A percentile compares a stretch with the other conserved stretches of the same genome.
Conservation (phyloP, 371 early-diverging fungal species). For the Syncephalastrum sp. region DNA sequence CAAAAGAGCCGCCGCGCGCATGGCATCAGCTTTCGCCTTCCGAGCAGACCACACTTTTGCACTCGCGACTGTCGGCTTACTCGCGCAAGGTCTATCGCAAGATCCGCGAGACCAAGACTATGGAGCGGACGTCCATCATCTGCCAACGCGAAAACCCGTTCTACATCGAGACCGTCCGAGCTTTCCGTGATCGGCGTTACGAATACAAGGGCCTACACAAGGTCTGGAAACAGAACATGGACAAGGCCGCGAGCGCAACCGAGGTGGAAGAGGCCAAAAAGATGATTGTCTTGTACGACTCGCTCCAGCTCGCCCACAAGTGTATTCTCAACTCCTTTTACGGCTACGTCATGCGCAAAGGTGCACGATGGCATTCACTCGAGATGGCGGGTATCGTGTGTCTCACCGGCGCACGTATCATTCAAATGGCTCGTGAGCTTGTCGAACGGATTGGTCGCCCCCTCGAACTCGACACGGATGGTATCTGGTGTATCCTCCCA, state of each 20-base stretch:
- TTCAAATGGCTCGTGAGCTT: conserved; percentile 93
- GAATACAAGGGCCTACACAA: conserved; percentile 97
- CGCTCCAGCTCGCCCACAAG: conserved; percentile 99
- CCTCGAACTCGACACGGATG: conserved; percentile 99
- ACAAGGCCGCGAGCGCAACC: conserved; percentile 65
- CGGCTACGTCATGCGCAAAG: conserved; percentile 99
- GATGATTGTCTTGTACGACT: conserved; percentile 95
- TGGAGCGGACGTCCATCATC: conserved; percentile 84
- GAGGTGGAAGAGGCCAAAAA: conserved; percentile 87
- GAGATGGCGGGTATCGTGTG: conserved; percentile 99
- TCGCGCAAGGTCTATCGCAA: conserved; percentile 90
- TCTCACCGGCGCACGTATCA: conserved; percentile 95
- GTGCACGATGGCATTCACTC: conserved; percentile 99
- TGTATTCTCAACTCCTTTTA: conserved; percentile 99
- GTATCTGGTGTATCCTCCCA: conserved; percentile 99
- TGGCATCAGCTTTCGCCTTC: conserved; percentile 66
- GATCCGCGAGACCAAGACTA: conserved; percentile 75
- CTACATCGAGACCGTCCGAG: conserved; percentile 97
- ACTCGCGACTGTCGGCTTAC: conserved; percentile 87
- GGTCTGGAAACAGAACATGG: conserved; percentile 84
- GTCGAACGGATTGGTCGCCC: conserved; percentile 97
- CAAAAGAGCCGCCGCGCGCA: conserved; percentile 52
- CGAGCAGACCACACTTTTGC: conserved; percentile 75
- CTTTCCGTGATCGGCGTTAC: conserved; percentile 98
- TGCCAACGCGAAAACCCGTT: conserved; percentile 99